Evolutionary conservation across 257 asterid species (phyloP), one percentile per base, ranked within the genome.

Genomic region (Ajuga chamaepitys): DNA sequence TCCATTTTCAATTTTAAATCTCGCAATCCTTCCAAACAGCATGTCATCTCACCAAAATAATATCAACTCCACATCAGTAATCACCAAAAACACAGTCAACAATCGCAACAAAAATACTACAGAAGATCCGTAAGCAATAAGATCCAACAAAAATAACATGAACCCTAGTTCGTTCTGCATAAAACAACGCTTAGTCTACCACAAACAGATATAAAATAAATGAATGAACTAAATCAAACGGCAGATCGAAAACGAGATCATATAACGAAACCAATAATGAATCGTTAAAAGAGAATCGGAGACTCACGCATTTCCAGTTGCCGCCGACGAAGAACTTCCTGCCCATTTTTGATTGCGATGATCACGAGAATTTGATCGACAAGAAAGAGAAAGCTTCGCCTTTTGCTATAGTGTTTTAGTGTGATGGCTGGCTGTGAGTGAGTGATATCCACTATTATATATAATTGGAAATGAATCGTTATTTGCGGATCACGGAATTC

Each of bases 231-330:
- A 30, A 5, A 30, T 16, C 25, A 40, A 77, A 41, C 64, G 62
- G 66, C 32, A 62, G 53, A 68, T 63, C 57, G 57, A 74, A 32
- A 40, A 51, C 73, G 44, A 46, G 70, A 66, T 62, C 55, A 22
- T 58, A 11, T 9, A 67, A 35, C 12, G 0, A 5, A 34, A 67
- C 4, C 14, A 0, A 1, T 18, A 17, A 55, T 4, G 44, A 59
- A 67, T 57, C 25, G 42, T 6, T 56, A 41, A 3, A 53, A 13
- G 45, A 47, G 50, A 13, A 37, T 38, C 57, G 46, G 55, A 32
- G 44, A 73, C 91, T 82, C 70, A 91, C 97, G 86, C 97, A 91
- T 91, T 91, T 91, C 97, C 97, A 91, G 95, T 91, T 91, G 72
- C 97, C 97, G 61, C 97, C 97, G 76, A 91, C 83, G 93, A 91